Evolutionary conservation across 495 filamentous ascomycete species (phyloP).

Genomic region (Xylaria intraflava): DNA sequence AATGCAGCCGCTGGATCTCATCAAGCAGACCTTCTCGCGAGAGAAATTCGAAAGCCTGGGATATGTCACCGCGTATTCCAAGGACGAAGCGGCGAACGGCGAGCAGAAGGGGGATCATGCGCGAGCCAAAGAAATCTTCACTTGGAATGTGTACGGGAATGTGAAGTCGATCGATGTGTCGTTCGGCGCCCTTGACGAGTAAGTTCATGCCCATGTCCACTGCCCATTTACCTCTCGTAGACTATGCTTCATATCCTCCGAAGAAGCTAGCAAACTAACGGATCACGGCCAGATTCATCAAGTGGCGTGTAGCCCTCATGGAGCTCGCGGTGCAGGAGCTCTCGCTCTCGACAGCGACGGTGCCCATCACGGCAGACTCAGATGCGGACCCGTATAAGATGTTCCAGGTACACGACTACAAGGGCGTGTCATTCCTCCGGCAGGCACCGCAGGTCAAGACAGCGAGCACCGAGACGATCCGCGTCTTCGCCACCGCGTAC

Average conservation of each 20-base stretch:
- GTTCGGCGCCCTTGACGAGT: slow-evolving; percentile 74
- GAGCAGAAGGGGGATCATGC: slow-evolving; percentile 17
- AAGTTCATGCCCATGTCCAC: slow-evolving; percentile 28
- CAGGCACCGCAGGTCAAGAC: slow-evolving; percentile 61
- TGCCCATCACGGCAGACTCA: slow-evolving; percentile 63
- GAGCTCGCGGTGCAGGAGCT: slow-evolving; percentile 69
- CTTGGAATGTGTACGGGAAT: slow-evolving; percentile 83
- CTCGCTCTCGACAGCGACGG: slow-evolving; percentile 55
- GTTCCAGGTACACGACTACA: slow-evolving; percentile 86
- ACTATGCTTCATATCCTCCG: too few species aligned
- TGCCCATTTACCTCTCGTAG: too few species aligned
- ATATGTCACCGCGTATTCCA: slow-evolving; percentile 45
- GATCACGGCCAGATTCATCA: slow-evolving; percentile 55
- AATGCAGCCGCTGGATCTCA: slow-evolving; percentile 40
- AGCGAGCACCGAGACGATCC: slow-evolving; percentile 70
- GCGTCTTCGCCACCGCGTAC: slow-evolving; percentile 69
- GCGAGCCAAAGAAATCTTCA: slow-evolving; percentile 46
- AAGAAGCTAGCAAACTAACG: slow-evolving; percentile 14
- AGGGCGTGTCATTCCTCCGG: slow-evolving; percentile 72
- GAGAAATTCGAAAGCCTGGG: slow-evolving; percentile 53
- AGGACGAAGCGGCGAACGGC: slow-evolving; percentile 8
- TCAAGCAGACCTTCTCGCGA: slow-evolving; percentile 41
- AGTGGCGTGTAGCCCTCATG: slow-evolving; percentile 83
- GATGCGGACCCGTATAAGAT: slow-evolving; percentile 83
- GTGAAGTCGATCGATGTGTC: slow-evolving; percentile 64